These are phyloP conservation scores for Poronia punctata DNA, from an alignment of 495 filamentous ascomycete genomes.

Conservation along the genomic window DNA sequence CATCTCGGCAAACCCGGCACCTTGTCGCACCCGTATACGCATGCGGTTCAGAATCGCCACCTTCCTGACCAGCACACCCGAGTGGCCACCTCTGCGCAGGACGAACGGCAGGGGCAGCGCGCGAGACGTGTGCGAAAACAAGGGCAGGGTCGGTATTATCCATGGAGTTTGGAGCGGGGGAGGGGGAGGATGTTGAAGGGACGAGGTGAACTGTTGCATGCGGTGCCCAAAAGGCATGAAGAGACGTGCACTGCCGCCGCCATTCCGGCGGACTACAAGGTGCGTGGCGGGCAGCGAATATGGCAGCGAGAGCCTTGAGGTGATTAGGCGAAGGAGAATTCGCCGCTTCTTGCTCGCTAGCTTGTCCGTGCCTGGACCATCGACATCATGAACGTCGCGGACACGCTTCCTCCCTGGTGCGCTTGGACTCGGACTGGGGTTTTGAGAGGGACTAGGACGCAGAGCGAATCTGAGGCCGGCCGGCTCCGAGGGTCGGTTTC, in stretches of 20 bases:
- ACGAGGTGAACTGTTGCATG: slow-evolving; percentile 42
- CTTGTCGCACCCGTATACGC: slow-evolving; percentile 30
- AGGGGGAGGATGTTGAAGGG: too few relatives aligned
- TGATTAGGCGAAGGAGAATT: slow-evolving; percentile 55
- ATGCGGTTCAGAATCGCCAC: slow-evolving; percentile 51
- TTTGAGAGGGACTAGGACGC: too few relatives aligned
- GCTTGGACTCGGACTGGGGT: too few relatives aligned
- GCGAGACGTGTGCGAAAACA: too few relatives aligned
- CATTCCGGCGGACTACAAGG: slow-evolving; percentile 52
- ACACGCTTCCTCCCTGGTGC: too few relatives aligned
- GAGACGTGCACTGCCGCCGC: slow-evolving; percentile 45
- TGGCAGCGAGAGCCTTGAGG: slow-evolving; percentile 59
- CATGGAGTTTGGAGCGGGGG: too few relatives aligned
- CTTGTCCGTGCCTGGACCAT: slow-evolving; percentile 46
- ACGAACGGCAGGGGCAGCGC: too few relatives aligned
- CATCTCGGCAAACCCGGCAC: slow-evolving; percentile 16
- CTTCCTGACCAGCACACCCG: slow-evolving; percentile 38
- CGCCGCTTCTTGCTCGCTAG: slow-evolving; percentile 60
- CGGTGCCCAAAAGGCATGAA: slow-evolving; percentile 38
- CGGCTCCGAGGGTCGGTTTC: too few relatives aligned
- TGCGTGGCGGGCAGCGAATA: slow-evolving; percentile 63
- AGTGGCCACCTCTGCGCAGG: slow-evolving; percentile 23
- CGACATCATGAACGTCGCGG: slow-evolving; percentile 54
- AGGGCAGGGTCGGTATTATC: too few relatives aligned
- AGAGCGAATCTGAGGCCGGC: too few relatives aligned